Percentiles rank a stretch among this genome's conserved stretches.
Evolutionary conservation across 768 basidiomycete species (phyloP).

Genomic region (Phaeotremella skinneri): DNA sequence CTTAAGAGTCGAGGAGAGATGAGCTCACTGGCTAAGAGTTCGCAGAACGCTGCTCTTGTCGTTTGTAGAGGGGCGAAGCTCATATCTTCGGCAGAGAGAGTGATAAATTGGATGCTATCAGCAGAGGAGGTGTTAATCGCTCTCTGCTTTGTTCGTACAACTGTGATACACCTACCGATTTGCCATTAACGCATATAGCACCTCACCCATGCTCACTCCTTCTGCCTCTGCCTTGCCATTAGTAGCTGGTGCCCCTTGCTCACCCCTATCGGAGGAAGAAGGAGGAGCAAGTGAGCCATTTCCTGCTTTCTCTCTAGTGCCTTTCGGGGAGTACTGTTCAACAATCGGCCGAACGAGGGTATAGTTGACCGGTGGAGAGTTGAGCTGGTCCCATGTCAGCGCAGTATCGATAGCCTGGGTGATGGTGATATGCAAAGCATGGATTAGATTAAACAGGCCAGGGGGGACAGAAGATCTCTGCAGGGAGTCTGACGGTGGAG

Average conservation of each 20-base stretch:
- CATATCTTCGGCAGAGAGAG: slow-evolving; percentile 66
- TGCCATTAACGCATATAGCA: slow-evolving; percentile 49
- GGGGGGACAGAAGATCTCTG: neutral
- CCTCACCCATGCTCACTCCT: slow-evolving; percentile 21
- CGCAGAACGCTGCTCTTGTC: slow-evolving; percentile 73
- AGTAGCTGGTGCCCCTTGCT: slow-evolving; percentile 7
- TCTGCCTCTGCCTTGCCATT: neutral
- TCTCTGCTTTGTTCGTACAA: neutral
- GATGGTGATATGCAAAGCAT: slow-evolving; percentile 40
- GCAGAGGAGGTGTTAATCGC: neutral
- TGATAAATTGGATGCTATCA: slow-evolving; percentile 63
- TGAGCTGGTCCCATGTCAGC: slow-evolving; percentile 49
- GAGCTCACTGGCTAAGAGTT: slow-evolving; percentile 66
- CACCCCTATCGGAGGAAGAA: slow-evolving; percentile 16
- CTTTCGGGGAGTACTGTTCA: slow-evolving; percentile 10
- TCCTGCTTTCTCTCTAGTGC: neutral
- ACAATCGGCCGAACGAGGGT: slow-evolving; percentile 47
- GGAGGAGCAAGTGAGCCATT: neutral
- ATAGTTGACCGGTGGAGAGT: slow-evolving; percentile 48
- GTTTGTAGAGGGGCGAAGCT: slow-evolving; percentile 70
- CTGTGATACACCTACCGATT: slow-evolving; percentile 36
- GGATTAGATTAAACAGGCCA: slow-evolving; percentile 40
- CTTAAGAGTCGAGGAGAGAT: neutral
- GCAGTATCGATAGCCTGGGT: slow-evolving; percentile 40
- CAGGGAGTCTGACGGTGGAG: neutral